Percentiles rank a stretch among this genome's conserved stretches.
Conservation (phyloP, 2,329 filamentous ascomycete genomes). For the Elsinoe arachidis region DNA sequence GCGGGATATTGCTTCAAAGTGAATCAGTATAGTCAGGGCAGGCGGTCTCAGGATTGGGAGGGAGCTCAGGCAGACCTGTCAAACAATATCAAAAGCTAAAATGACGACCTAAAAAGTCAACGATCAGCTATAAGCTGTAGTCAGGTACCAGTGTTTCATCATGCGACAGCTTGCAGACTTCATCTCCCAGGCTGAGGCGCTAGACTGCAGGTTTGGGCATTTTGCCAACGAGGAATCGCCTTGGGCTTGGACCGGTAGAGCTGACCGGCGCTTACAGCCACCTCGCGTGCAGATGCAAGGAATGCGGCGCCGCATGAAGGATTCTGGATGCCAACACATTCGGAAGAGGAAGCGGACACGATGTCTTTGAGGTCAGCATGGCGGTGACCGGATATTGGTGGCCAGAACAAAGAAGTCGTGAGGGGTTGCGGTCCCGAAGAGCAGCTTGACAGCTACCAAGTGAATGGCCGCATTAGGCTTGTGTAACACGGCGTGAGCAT, state of each 20-base stretch:
- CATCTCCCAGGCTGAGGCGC: background rate
- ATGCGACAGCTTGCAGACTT: background rate
- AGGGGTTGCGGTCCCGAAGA: background rate
- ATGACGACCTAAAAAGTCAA: background rate
- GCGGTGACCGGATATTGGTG: background rate
- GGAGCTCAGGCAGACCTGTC: background rate
- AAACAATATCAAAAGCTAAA: constrained; percentile 9
- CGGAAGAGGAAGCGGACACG: background rate
- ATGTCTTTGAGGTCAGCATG: background rate
- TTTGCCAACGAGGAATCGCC: background rate
- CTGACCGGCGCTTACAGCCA: constrained; percentile 10
- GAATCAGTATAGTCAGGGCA: background rate
- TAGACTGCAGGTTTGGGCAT: background rate
- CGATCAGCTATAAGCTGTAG: background rate
- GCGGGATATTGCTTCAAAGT: constrained; percentile 9
- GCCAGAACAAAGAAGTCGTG: background rate
- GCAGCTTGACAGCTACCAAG: background rate
- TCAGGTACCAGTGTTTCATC: constrained; percentile 3
- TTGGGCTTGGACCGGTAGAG: constrained; percentile 2
- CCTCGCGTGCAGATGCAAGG: constrained; percentile 1
- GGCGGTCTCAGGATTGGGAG: background rate
- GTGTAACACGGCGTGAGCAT: background rate
- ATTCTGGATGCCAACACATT: background rate
- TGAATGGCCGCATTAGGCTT: background rate
- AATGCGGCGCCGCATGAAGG: background rate